phyloP scores from a whole-genome alignment of 257 asterid genomes.

The Nicotiana knightiana region DNA sequence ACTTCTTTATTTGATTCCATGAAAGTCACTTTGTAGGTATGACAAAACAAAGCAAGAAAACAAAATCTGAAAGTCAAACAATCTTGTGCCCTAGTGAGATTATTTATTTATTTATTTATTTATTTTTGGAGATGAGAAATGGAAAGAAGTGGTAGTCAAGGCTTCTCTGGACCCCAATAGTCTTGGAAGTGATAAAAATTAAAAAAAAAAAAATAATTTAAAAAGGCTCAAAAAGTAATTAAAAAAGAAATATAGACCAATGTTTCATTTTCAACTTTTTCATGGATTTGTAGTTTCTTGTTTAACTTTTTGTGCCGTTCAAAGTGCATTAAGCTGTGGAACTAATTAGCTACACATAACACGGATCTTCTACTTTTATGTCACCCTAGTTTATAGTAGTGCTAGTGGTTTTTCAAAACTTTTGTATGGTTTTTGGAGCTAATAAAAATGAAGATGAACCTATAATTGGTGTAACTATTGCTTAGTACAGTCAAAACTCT shows the following conservation, averaged over 20 bases:
- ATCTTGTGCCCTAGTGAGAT: neutral
- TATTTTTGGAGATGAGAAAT: conserved; percentile 9
- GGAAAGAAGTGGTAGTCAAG: conserved; percentile 34
- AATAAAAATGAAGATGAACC: neutral
- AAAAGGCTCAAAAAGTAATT: too few species aligned
- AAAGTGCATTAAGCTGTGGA: conserved; percentile 21
- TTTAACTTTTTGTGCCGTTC: conserved; percentile 32
- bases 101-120: neutral
- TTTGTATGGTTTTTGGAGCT: neutral
- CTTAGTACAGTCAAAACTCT: too few species aligned
- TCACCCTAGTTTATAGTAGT: conserved; percentile 15
- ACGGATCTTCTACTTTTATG: conserved; percentile 26
- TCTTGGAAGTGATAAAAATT: conserved; percentile 17
- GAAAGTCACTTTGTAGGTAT: conserved; percentile 7
- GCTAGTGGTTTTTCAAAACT: neutral
- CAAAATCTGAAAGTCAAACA: conserved; percentile 4
- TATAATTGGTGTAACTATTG: neutral
- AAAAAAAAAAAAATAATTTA: neutral
- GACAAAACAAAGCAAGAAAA: neutral
- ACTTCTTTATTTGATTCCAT: conserved; percentile 20
- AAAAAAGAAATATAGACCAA: neutral
- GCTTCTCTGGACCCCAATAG: conserved; percentile 30
- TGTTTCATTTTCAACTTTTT: conserved; percentile 17
- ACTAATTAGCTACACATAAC: conserved; percentile 31
- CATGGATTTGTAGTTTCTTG: conserved; percentile 12